Conservation (phyloP, 228 moss, liverwort and hornwort genomes). For the Sphagnum fallax region DNA sequence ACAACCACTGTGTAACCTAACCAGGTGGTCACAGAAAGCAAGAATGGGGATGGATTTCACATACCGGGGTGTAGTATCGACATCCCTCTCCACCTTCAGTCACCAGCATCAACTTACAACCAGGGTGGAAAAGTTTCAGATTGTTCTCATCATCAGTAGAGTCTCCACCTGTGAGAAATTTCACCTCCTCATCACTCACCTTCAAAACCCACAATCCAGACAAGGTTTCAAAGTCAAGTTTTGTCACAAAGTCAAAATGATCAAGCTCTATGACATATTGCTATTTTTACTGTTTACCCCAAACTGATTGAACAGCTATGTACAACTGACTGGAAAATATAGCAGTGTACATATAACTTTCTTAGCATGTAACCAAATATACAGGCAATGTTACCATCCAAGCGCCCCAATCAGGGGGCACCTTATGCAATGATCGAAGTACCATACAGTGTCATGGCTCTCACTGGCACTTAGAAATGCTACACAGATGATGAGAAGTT, state of each 20-base stretch:
- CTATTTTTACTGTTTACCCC: background rate
- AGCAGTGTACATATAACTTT: background rate
- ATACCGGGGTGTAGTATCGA: constrained; percentile 36
- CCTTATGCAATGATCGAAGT: too few species aligned
- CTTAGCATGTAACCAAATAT: background rate
- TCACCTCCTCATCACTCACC: constrained; percentile 48
- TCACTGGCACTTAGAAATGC: too few species aligned
- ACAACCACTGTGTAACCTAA: too few species aligned
- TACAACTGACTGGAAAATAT: background rate
- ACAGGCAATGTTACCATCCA: too few species aligned
- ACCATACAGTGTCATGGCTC: too few species aligned
- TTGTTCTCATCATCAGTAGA: constrained; percentile 33
- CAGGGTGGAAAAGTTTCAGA: constrained; percentile 36
- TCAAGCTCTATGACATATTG: background rate
- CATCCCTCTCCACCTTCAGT: constrained; percentile 45
- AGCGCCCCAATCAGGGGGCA: too few species aligned
- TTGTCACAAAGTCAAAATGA: background rate
- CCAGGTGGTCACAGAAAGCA: too few species aligned
- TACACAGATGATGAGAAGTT: too few species aligned
- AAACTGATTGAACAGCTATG: background rate
- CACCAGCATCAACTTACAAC: constrained; percentile 43
- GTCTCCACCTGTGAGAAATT: constrained; percentile 38
- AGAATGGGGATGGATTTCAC: background rate
- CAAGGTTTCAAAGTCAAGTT: background rate
- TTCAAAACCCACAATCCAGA: constrained; percentile 5